Base-by-base conservation (phyloP, 495 filamentous ascomycete genomes). In the Aspergillus funiculosus region DNA sequence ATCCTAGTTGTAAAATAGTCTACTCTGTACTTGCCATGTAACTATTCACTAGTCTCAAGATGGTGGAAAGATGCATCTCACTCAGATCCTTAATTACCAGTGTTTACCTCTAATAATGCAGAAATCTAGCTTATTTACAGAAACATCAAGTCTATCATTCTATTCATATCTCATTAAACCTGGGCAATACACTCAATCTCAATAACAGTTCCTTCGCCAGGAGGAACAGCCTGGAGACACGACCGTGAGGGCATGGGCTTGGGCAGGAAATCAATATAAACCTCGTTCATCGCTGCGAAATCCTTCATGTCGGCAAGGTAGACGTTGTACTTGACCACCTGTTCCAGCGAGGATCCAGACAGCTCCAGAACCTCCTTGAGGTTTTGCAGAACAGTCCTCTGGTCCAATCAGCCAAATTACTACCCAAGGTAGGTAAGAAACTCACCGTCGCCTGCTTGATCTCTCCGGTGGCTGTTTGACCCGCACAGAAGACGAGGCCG, bases 291-390 rank as follows among this genome's bases (percentile, higher is more conserved):
- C 30, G 77, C 74, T 1, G 69, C 71, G 41, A 86, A 87, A 52
- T 84, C 75, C 43, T 76, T 75, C 82, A 87, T 86, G 39, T 74
- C 76, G 8, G 77, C 73, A 19, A 87, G 65, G 63, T 83, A 87
- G 45, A 85, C 77, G 48, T 77, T 82, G 59, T 78, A 76, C 56
- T 86, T 85, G 46, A 86, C 75, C 4, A 85, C 82, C 46, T 81
- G 78, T 39, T 73, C 64, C 11, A 85, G 61, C 13, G 63, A 68
- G 11, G 78, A 81, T 10, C 79, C 79, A 2, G 81, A 75, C 13
- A 78, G 79, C 46, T 78, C 72, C 26, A 87, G 73, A 6, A 86
- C 76, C 21, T 78, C 76, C 7, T 71, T 67, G 13, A 87, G 69
- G 59, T 85, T 87, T 45, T 75, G 69, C 48, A 83, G 61, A 6